A percentile compares a stretch with the other conserved stretches of the same genome.
Conservation (phyloP, 345 rosid genomes). For the Clausena lansium region DNA sequence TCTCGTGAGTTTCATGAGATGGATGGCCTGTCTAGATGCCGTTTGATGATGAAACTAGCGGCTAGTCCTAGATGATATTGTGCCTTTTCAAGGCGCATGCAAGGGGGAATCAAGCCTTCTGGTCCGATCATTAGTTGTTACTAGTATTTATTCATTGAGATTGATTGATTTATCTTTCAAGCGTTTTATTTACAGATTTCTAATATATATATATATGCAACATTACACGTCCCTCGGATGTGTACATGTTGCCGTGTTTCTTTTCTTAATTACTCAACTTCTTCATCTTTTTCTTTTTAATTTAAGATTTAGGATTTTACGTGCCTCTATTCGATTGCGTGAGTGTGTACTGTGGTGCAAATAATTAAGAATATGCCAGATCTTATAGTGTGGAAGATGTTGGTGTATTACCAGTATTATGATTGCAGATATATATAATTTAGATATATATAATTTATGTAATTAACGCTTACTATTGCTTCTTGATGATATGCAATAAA, state of each 20-base stretch:
- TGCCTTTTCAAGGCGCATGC: conserved; percentile 5
- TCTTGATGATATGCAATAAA: not conserved
- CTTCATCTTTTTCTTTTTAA: too few relatives aligned
- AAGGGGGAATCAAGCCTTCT: conserved; percentile 55
- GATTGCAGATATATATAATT: too few relatives aligned
- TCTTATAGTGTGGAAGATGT: not conserved
- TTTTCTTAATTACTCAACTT: too few relatives aligned
- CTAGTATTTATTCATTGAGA: not conserved
- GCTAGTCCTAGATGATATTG: not conserved
- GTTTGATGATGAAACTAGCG: conserved; percentile 3
- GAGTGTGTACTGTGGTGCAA: not conserved
- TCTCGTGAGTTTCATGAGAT: conserved; percentile 11
- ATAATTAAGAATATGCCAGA: not conserved
- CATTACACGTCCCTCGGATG: accelerated
- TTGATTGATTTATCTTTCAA: not conserved
- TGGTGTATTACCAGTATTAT: not conserved
- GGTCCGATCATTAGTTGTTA: conserved; percentile 43
- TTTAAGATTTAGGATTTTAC: not conserved
- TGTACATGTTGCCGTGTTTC: too few relatives aligned
- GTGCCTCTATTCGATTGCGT: not conserved
- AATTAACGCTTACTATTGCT: conserved; percentile 5
- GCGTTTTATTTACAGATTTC: not conserved
- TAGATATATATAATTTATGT: not conserved
- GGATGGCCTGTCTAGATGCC: not conserved
- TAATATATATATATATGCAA: not conserved